phyloP scores from a whole-genome alignment of 108 stramenopile genomes.

The Epithemia pelagica region DNA sequence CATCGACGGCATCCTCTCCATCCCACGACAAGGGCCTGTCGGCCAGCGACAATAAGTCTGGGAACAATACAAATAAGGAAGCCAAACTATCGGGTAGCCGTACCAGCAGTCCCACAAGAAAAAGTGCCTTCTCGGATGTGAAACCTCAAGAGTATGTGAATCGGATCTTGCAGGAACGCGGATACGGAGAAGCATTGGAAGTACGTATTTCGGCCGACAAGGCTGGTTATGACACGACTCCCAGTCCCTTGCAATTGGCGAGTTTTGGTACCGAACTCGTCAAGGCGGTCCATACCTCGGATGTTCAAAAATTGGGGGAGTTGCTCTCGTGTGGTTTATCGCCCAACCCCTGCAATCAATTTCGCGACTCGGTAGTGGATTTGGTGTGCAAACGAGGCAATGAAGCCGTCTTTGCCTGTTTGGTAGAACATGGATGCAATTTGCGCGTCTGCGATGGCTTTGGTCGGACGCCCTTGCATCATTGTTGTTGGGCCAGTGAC shows the following conservation, averaged over 20 bases:
- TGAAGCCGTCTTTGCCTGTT: slow-evolving; percentile 32
- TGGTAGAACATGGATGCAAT: slow-evolving; percentile 50
- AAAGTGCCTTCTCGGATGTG: no score
- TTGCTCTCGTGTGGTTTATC: slow-evolving; percentile 59
- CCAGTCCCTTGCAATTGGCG: slow-evolving; percentile 67
- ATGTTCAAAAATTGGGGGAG: slow-evolving; percentile 31
- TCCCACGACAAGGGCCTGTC: no score
- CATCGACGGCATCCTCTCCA: no score
- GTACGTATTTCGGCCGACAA: slow-evolving; percentile 20
- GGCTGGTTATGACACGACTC: slow-evolving; percentile 58
- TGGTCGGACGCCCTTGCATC: slow-evolving; percentile 49
- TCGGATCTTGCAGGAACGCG: slow-evolving; percentile 2
- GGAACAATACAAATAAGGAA: no score
- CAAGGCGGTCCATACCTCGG: slow-evolving; percentile 59
- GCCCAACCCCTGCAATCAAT: slow-evolving; percentile 87
- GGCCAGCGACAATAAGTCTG: no score
- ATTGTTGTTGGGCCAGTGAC: slow-evolving; percentile 35
- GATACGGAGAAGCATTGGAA: background rate
- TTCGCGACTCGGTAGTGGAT: slow-evolving; percentile 78
- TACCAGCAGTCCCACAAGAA: no score
- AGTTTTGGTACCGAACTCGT: slow-evolving; percentile 75
- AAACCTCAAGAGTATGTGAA: slow-evolving; percentile 3
- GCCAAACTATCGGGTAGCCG: no score
- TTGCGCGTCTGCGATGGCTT: slow-evolving; percentile 49
- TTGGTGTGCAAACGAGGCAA: slow-evolving; percentile 70